Conservation (phyloP, 306 rosid genomes). For the Purshia tridentata region DNA sequence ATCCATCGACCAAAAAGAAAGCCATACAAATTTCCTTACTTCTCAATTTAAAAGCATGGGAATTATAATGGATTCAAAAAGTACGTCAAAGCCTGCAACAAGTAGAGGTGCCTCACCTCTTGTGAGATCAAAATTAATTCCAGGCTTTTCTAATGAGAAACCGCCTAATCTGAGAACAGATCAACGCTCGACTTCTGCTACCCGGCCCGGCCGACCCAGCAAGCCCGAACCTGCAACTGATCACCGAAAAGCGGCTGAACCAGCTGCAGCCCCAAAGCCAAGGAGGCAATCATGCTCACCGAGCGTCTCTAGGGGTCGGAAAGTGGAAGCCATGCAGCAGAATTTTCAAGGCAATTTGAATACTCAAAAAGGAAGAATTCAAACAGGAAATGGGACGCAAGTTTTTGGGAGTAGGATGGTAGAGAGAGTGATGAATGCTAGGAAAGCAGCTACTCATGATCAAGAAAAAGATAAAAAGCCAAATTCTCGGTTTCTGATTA, state of each 20-base stretch:
- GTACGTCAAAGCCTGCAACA: constrained; percentile 22
- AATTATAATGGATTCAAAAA: too few relatives aligned
- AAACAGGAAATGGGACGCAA: constrained; percentile 27
- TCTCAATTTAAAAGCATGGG: too few relatives aligned
- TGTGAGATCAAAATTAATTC: constrained; percentile 43
- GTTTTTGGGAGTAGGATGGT: constrained; percentile 82
- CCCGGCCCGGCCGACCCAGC: too few relatives aligned
- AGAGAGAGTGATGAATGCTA: constrained; percentile 71
- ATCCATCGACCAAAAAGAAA: too few relatives aligned
- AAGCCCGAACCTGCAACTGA: neutral
- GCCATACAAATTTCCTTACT: too few relatives aligned
- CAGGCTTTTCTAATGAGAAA: constrained; percentile 46
- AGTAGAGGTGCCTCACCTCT: constrained; percentile 52
- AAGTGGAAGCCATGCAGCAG: constrained; percentile 12
- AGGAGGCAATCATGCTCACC: constrained; percentile 63
- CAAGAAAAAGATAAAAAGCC: constrained; percentile 37
- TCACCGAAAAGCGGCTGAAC: neutral
- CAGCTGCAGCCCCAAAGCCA: neutral
- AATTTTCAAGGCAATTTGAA: constrained; percentile 7
- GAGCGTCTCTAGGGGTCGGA: constrained; percentile 48
- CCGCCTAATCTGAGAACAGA: constrained; percentile 60
- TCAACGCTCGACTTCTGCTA: constrained; percentile 45
- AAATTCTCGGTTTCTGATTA: constrained; percentile 9
- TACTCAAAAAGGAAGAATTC: neutral
- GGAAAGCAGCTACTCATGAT: constrained; percentile 36